Evolutionary conservation across 2,329 filamentous ascomycete species (phyloP).

Genomic region (Verticillium isaacii): DNA sequence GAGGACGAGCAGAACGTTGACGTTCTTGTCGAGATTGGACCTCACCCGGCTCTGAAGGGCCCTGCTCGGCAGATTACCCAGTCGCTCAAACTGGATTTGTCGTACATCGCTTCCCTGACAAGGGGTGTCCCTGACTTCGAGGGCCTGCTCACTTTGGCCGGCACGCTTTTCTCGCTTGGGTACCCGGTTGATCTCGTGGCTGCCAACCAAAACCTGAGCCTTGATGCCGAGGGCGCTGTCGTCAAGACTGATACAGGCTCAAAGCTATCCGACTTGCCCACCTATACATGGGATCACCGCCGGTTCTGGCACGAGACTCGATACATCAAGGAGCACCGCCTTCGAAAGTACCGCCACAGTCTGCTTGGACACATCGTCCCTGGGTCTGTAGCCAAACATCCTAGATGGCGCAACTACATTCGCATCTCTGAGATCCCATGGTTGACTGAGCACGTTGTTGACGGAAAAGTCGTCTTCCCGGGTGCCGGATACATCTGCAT

Average conservation of each 20-base stretch:
- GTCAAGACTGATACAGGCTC: constrained; percentile 9
- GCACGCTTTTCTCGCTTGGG: constrained; percentile 20
- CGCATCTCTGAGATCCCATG: constrained; percentile 24
- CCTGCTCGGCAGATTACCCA: constrained; percentile 17
- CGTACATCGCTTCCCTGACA: constrained; percentile 20
- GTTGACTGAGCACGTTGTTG: constrained; percentile 26
- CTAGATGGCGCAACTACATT: constrained; percentile 26
- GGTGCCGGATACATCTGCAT: constrained; percentile 26
- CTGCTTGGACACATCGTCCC: constrained; percentile 19
- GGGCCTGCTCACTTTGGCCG: constrained; percentile 17
- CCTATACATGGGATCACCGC: constrained; percentile 25
- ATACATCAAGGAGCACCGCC: constrained; percentile 16
- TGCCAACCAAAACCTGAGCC: constrained; percentile 19
- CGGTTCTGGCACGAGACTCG: constrained; percentile 22
- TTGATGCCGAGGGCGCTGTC: constrained; percentile 5
- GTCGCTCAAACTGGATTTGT: constrained; percentile 20
- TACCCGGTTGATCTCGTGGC: constrained; percentile 22
- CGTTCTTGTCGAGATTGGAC: constrained; percentile 19
- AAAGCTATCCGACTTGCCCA: constrained; percentile 17
- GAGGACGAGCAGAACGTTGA: constrained; percentile 19
- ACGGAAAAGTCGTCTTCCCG: constrained; percentile 23
- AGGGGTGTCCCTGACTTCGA: constrained; percentile 19
- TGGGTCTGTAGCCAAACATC: constrained; percentile 12
- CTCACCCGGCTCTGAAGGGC: constrained; percentile 19
- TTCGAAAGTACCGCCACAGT: constrained; percentile 17